Evolutionary conservation across 768 basidiomycete species (phyloP), one percentile per base, ranked within the genome.

Genomic region (Phlegmacium glaucopus): DNA sequence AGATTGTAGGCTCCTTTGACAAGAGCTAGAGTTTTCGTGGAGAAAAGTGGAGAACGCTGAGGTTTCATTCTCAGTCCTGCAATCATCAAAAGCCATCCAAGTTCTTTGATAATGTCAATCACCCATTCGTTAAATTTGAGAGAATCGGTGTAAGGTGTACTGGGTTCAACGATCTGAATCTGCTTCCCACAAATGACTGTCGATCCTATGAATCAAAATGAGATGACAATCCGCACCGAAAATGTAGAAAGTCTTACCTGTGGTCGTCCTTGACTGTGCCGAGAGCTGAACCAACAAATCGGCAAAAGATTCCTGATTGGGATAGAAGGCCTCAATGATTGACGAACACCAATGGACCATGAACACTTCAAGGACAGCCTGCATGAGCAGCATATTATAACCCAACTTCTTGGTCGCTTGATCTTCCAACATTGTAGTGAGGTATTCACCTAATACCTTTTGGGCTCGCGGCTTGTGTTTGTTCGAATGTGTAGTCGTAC

Each of bases 241-340:
- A 15, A 9, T 34, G 13, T 15, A 42, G 6, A 30, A 39, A 34
- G 17, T 30, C 35, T 28, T 39, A 48, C 49, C n/a, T 25, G 49
- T 12, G 16, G 47, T 39, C 6, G 43, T 41, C 4, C 34, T 38
- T 5, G 45, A 35, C 25, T 51, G 47, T 2, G 53, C 39, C 7
- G 48, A 51, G 41, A 60, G 43, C 36, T 60, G 55, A 17, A 62
- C 42, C 25, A 62, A 34, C 13, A 62, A 40, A 41, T 62, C 61
- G 15, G 57, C 52, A 25, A 62, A 62, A 7, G 59, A 55, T 12
- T 51, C 40, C 22, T 50, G 59, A 17, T 48, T 47, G 8, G 61
- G 61, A 35, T 62, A 62, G 48, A 32, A 53, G 9, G 52, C 61
- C 32, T 62, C 58, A 5, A 55, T 60, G 16, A 62, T 60, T 2